Base-by-base conservation (phyloP, 139 green algal species). In the Volvox reticuliferus region DNA sequence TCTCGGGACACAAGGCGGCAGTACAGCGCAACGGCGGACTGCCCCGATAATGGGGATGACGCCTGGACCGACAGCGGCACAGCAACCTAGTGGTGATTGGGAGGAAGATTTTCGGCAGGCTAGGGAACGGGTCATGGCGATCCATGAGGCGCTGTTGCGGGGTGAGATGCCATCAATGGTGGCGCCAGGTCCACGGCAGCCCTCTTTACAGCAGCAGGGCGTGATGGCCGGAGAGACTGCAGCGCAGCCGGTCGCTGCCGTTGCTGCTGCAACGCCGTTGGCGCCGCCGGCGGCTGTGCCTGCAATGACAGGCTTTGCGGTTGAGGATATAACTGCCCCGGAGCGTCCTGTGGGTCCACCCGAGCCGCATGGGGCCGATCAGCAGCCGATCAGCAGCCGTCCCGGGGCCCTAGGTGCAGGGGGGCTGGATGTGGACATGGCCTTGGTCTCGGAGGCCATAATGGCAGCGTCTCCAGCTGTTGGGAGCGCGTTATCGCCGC, bases 101-200 rank as follows among this genome's bases (percentile, higher is more conserved):
- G 44, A 55, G 44, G 44, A 55, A 55, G 44, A 55, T 55, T 55
- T 55, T 9, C 44, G 44, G 44, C 44, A 55, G 44, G 44, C 44
- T 14, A 55, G 44, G 44, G 67, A 75, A 28, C 22, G 67, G 67
- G 67, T 75, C 24, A 75, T 75, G 71, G 71, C 71, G 9, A 6
- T 33, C 26, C 71, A 79, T n/a, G 71, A 79, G 21, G 71, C 71
- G 2, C 3, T 79, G 18, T 20, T 33, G 14, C 71, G 71, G 21
- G 71, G 71, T 5, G 26, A 79, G 30, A 13, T 30, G 21, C 65
- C 44, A 13, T 79, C 2, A 50, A 82, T 32, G 65, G 37, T 71
- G 68, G 30, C 19, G 20, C 91, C 44, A 85, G 88, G 19, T 63
- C 87, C 44, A 35, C 89, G 82, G 88, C 90, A 88, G 79, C 36